These are phyloP conservation scores for Suhomyces sp. DNA, from an alignment of 805 yeast genomes.

Conservation along the genomic window DNA sequence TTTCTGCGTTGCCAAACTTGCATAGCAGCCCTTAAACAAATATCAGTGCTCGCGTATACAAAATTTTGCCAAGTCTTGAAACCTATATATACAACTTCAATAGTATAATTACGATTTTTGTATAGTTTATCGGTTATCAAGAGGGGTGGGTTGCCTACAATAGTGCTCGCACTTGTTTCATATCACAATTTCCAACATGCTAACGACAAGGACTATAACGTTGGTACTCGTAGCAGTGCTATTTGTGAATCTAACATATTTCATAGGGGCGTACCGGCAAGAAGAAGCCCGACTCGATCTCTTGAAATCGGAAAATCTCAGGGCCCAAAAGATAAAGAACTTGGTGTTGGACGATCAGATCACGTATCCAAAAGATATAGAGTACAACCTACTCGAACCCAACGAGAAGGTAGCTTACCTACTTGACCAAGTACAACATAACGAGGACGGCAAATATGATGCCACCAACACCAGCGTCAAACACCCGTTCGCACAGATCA, in stretches of 20 bases:
- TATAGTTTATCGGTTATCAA: background rate
- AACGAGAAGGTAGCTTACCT: conserved; percentile 11
- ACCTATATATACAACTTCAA: background rate
- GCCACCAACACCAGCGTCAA: conserved; percentile 12
- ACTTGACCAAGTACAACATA: conserved; percentile 2
- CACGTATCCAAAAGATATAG: conserved; percentile 8
- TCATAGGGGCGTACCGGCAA: conserved; percentile 16
- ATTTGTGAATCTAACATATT: conserved; percentile 19
- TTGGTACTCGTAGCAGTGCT: conserved; percentile 12
- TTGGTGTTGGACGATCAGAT: conserved; percentile 22
- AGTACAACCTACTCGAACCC: conserved; percentile 16
- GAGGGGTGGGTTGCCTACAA: background rate
- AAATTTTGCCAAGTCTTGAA: background rate
- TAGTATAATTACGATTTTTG: background rate
- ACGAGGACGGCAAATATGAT: conserved; percentile 15
- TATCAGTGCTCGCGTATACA: background rate
- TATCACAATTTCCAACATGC: background rate
- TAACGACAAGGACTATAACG: background rate
- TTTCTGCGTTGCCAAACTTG: background rate
- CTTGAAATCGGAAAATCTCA: conserved; percentile 13
- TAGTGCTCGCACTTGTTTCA: background rate
- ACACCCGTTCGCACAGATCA: conserved; percentile 4
- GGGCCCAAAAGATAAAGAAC: conserved; percentile 7
- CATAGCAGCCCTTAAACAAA: background rate
- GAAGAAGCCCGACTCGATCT: conserved; percentile 17